These are phyloP conservation scores for Phytophthora niederhauseri DNA, from an alignment of 352 stramenopile species.

Conservation along the genomic window DNA sequence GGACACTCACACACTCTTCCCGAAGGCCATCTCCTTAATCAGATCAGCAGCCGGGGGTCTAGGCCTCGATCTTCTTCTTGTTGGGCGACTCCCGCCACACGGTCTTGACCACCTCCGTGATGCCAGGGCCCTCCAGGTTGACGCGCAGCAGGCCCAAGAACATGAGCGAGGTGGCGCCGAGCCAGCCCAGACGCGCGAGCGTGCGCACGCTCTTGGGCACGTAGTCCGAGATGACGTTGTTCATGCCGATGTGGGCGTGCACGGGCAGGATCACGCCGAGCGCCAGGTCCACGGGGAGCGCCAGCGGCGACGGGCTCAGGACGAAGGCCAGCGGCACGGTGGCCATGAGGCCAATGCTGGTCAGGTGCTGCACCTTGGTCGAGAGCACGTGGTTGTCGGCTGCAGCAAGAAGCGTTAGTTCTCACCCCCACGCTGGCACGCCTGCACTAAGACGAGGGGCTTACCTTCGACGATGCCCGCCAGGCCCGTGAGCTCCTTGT, in stretches of 20 bases:
- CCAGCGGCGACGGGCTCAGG: constrained; percentile 75
- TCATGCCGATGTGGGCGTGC: constrained; percentile 94
- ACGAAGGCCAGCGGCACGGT: constrained; percentile 75
- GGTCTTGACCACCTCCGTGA: constrained; percentile 90
- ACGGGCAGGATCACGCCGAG: constrained; percentile 87
- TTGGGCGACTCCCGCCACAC: constrained; percentile 82
- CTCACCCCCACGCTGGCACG: too few relatives aligned
- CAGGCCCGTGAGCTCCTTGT: constrained; percentile 75
- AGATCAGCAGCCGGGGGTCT: constrained; percentile 11
- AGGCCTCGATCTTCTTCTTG: constrained; percentile 58
- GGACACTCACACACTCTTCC: constrained; percentile 9
- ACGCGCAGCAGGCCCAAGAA: constrained; percentile 84
- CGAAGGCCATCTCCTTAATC: constrained; percentile 13
- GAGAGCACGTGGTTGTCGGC: constrained; percentile 77
- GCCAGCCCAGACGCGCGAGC: constrained; percentile 64
- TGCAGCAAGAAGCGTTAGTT: constrained; percentile 21
- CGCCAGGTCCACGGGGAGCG: constrained; percentile 76
- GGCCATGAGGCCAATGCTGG: constrained; percentile 58
- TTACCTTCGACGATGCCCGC: constrained; percentile 74
- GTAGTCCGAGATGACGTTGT: constrained; percentile 95
- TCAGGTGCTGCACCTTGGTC: constrained; percentile 71
- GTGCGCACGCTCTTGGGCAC: constrained; percentile 82
- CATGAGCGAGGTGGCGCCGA: constrained; percentile 82
- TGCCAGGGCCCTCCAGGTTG: constrained; percentile 82
- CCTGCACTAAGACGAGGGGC: neutral